Evolutionary conservation across 192 early-diverging fungal species (phyloP).

Genomic region (Phlyctochytrium bullatum): DNA sequence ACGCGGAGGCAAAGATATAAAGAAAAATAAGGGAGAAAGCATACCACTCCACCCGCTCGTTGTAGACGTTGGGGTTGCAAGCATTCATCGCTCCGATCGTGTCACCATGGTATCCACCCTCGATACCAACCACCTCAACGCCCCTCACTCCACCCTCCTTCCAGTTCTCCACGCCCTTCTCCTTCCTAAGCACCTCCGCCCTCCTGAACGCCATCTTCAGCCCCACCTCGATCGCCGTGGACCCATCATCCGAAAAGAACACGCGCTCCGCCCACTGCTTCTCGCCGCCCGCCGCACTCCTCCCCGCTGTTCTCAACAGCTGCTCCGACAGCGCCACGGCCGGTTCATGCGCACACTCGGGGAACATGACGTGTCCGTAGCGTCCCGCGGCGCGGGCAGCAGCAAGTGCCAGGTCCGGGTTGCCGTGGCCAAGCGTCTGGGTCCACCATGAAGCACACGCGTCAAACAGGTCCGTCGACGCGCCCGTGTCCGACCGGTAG

Average conservation of each 20-base stretch:
- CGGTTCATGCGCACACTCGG: conserved; percentile 69
- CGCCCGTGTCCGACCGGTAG: conserved; percentile 30
- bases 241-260: conserved; percentile 82
- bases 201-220: conserved; percentile 73
- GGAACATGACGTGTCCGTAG: conserved; percentile 81
- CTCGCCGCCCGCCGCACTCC: conserved; percentile 66
- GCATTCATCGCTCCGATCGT: conserved; percentile 85
- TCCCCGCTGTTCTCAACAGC: conserved; percentile 50
- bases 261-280: conserved; percentile 40
- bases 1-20: neutral
- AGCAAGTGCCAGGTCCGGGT: conserved; percentile 51
- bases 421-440: conserved; percentile 72
- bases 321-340: conserved; percentile 57
- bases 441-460: conserved; percentile 83
- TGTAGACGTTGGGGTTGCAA: conserved; percentile 69
- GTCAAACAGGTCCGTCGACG: conserved; percentile 49
- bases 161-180: conserved; percentile 10
- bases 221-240: conserved; percentile 75
- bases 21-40: conserved; percentile 23
- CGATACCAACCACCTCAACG: conserved; percentile 62
- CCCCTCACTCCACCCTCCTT: conserved; percentile 25
- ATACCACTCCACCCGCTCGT: conserved; percentile 71
- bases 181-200: conserved; percentile 33
- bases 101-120: conserved; percentile 84
- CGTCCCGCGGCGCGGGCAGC: conserved; percentile 68